Conservation (phyloP, 441 rosid genomes). For the Raphanus hybrid region DNA sequence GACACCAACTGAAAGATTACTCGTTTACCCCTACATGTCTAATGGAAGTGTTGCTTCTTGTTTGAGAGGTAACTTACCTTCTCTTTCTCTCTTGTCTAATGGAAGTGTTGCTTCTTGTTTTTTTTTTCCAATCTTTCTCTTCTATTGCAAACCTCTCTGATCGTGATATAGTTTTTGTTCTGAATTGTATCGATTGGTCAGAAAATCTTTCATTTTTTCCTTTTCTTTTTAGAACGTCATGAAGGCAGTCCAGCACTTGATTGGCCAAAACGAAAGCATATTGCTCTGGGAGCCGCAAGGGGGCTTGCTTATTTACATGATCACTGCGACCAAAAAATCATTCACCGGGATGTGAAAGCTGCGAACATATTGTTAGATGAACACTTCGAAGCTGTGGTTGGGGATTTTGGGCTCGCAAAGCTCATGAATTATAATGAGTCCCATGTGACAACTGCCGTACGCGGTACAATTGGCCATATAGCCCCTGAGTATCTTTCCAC, state of each 20-base stretch:
- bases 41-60: slow-evolving; percentile 98
- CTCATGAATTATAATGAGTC: slow-evolving; percentile 68
- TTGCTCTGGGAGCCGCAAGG: slow-evolving; percentile 69
- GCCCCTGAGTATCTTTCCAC: slow-evolving; percentile 75
- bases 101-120: too few species aligned
- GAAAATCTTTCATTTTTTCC: background rate
- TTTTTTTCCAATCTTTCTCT: too few species aligned
- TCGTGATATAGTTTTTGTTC: background rate
- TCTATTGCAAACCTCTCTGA: background rate
- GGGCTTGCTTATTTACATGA: slow-evolving; percentile 72
- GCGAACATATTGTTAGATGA: slow-evolving; percentile 73
- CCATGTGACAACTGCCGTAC: slow-evolving; percentile 70
- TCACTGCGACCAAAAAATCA: slow-evolving; percentile 67
- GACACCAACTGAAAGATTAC: slow-evolving; percentile 89
- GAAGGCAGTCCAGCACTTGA: slow-evolving; percentile 51
- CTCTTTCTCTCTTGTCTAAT: background rate
- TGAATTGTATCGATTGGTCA: background rate
- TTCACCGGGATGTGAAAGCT: slow-evolving; percentile 75
- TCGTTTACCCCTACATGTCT: slow-evolving; percentile 86
- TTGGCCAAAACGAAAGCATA: slow-evolving; percentile 57
- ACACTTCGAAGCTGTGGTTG: slow-evolving; percentile 71
- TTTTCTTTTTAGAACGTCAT: slow-evolving; percentile 48
- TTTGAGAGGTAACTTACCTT: slow-evolving; percentile 64
- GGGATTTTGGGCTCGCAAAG: slow-evolving; percentile 73
- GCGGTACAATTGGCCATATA: slow-evolving; percentile 72